A percentile compares a stretch with the other conserved stretches of the same genome.
Conservation (phyloP, 2,329 filamentous ascomycete species). For the Triangularia verruculosa region DNA sequence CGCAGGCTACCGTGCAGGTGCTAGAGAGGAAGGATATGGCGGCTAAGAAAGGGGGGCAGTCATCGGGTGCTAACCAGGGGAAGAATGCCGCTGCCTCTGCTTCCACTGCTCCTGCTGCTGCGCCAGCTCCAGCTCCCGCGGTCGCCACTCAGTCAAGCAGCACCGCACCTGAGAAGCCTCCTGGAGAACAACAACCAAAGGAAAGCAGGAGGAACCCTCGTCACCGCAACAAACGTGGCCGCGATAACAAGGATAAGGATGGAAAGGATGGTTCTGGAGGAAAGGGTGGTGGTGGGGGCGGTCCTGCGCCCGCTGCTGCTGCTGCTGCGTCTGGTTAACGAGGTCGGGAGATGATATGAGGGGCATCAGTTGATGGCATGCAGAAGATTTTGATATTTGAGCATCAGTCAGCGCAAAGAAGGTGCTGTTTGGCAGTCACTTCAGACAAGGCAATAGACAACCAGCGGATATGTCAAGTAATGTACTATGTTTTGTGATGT, state of each 20-base stretch:
- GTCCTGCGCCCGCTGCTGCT: not conserved
- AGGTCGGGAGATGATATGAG: too few relatives aligned
- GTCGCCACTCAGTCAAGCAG: not conserved
- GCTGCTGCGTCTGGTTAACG: not conserved
- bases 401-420: not conserved
- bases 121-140: not conserved
- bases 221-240: not conserved
- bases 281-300: constrained; percentile 2
- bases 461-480: not conserved
- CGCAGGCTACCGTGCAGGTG: constrained; percentile 82
- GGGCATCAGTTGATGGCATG: not conserved
- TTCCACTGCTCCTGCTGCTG: constrained; percentile 2
- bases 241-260: not conserved
- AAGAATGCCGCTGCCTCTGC: constrained; percentile 8
- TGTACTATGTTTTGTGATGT: not conserved
- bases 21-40: constrained; percentile 70
- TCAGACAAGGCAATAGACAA: not conserved
- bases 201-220: not conserved
- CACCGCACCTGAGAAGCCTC: not conserved
- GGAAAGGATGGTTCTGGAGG: constrained; percentile 4
- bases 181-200: constrained; percentile 2
- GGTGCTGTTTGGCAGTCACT: not conserved
- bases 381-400: too few relatives aligned
- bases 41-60: constrained; percentile 29
- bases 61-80: constrained; percentile 7